phyloP scores from a whole-genome alignment of 1,139 yeast genomes.

The Geotrichum macrosporum region DNA sequence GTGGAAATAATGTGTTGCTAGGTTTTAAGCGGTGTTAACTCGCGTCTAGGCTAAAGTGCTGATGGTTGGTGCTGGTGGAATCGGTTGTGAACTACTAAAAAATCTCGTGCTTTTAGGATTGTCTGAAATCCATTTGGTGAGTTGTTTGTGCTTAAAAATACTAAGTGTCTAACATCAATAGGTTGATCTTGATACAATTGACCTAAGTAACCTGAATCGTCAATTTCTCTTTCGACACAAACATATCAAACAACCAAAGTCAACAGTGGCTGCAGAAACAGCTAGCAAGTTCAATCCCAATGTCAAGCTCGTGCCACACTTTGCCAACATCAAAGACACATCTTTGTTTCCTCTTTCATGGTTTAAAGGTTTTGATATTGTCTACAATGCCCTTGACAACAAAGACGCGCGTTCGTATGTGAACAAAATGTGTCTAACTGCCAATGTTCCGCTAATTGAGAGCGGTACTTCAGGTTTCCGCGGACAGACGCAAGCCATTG shows the following conservation, averaged over 20 bases:
- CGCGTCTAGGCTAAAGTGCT: slow-evolving; percentile 45
- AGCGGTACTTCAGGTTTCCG: slow-evolving; percentile 93
- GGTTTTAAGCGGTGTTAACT: too few relatives aligned
- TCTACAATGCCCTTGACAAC: slow-evolving; percentile 91
- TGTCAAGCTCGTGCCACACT: slow-evolving; percentile 71
- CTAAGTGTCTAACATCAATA: too few relatives aligned
- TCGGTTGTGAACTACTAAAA: slow-evolving; percentile 92
- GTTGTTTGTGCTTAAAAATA: too few relatives aligned
- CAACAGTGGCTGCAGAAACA: slow-evolving; percentile 72
- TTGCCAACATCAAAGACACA: slow-evolving; percentile 83
- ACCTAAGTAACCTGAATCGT: slow-evolving; percentile 83
- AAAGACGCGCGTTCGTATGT: slow-evolving; percentile 89
- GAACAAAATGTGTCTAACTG: slow-evolving; percentile 71
- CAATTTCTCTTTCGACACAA: slow-evolving; percentile 85
- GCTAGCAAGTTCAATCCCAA: slow-evolving; percentile 74
- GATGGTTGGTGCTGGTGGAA: slow-evolving; percentile 98
- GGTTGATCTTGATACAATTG: slow-evolving; percentile 88
- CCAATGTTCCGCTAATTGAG: slow-evolving; percentile 76
- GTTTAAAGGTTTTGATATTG: slow-evolving; percentile 73
- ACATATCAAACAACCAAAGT: slow-evolving; percentile 83
- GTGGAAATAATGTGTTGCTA: too few relatives aligned
- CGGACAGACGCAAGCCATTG: slow-evolving; percentile 91
- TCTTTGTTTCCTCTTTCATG: slow-evolving; percentile 66
- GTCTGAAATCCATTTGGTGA: slow-evolving; percentile 77
- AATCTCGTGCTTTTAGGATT: slow-evolving; percentile 78